Evolutionary conservation across 257 asterid genomes (phyloP), one percentile per base, ranked within the genome.

Genomic region (Leptodermis oblonga): DNA sequence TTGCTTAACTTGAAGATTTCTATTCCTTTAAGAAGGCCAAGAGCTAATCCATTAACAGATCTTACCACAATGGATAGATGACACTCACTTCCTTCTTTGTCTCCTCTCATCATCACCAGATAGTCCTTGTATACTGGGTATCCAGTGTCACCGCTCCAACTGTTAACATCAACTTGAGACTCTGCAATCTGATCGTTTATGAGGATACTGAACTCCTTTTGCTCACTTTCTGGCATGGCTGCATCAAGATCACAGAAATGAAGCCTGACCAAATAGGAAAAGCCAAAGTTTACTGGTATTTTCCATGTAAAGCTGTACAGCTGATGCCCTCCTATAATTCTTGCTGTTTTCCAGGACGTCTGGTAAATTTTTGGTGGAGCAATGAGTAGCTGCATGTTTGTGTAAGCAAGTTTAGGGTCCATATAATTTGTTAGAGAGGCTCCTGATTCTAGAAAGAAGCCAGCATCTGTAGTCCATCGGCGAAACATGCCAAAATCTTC

Each of bases 311-410:
- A 69, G 65, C 39, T 54, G 5, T 55, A 30, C 20, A 41, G 0
- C 42, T 54, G 7, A 10, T 25, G 15, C 8, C 1, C 69, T 46
- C 33, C 26, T 25, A 48, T 26, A n/a, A n/a, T n/a, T n/a, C n/a
- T n/a, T 1, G 5, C 14, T 2, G 54, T n/a, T 30, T 23, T 45
- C 77, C 90, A 77, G 58, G 79, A 62, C 18, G 85, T 79, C 55
- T 81, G 80, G 77, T 83, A 76, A 55, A 85, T 51, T 77, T 81
- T 67, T n/a, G 60, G 69, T 3, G 88, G 85, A 53, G 83, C 88
- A 52, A 67, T 5, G 26, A 70, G 34, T n/a, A 72, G 31, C 43
- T 56, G 55, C 23, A 64, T 37, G 42, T 67, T 51, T 65, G 39
- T n/a, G 52, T 70, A 65, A 62, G 49, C 31, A 39, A 69, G 77